Conservation (phyloP, 1,139 yeast genomes). For the Meyerozyma carpophila region DNA sequence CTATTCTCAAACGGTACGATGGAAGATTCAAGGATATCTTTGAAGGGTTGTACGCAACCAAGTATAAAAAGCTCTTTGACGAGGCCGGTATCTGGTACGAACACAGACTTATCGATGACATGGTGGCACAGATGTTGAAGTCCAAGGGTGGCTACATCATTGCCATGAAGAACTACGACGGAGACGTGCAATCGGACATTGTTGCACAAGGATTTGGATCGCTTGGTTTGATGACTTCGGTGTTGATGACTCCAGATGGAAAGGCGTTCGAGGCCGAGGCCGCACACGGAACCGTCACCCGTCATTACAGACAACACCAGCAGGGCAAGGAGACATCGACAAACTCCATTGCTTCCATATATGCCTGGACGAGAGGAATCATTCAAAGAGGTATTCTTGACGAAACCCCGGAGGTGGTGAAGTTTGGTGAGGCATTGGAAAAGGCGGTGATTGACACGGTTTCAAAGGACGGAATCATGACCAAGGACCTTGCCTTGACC, state of each 20-base stretch:
- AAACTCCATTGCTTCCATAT: slow-evolving; percentile 95
- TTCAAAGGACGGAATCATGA: slow-evolving; percentile 80
- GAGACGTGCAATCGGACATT: slow-evolving; percentile 94
- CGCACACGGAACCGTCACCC: slow-evolving; percentile 96
- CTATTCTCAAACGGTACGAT: slow-evolving; percentile 88
- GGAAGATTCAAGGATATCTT: slow-evolving; percentile 94
- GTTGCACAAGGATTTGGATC: slow-evolving; percentile 98
- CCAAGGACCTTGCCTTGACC: slow-evolving; percentile 90
- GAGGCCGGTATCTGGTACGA: slow-evolving; percentile 84
- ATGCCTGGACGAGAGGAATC: slow-evolving; percentile 94
- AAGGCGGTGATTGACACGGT: slow-evolving; percentile 84
- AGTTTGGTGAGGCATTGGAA: slow-evolving; percentile 76
- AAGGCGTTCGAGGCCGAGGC: slow-evolving; percentile 95
- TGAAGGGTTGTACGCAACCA: slow-evolving; percentile 68
- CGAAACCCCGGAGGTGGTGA: slow-evolving; percentile 73
- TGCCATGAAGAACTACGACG: slow-evolving; percentile 96
- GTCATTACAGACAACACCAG: slow-evolving; percentile 93
- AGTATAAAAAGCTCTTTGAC: slow-evolving; percentile 70
- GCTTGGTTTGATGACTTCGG: slow-evolving; percentile 93
- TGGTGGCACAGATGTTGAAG: slow-evolving; percentile 98
- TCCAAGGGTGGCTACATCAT: slow-evolving; percentile 91
- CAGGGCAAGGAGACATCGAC: slow-evolving; percentile 97
- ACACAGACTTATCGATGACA: slow-evolving; percentile 93
- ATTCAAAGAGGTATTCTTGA: slow-evolving; percentile 89
- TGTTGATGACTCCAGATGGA: slow-evolving; percentile 90